Evolutionary conservation across 2,329 filamentous ascomycete species (phyloP).

Genomic region (Neoscytalidium dimidiatum): DNA sequence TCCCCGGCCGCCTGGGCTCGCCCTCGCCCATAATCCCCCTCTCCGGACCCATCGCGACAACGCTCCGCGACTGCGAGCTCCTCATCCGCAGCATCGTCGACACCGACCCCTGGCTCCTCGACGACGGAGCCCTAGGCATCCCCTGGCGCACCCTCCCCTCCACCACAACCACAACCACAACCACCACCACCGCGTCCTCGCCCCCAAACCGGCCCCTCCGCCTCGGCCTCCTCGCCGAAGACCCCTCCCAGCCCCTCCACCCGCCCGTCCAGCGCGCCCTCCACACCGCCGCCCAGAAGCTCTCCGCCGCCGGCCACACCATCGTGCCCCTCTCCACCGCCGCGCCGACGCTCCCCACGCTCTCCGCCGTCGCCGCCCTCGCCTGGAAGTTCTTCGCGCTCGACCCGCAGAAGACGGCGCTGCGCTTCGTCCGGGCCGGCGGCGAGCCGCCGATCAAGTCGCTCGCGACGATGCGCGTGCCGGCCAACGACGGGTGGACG

Average conservation of each 20-base stretch:
- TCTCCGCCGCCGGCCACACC: slow-evolving; percentile 44
- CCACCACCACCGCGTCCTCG: no score
- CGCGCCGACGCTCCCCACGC: slow-evolving; percentile 7
- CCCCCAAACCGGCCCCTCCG: slow-evolving; percentile 12
- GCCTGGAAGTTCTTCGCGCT: slow-evolving; percentile 47
- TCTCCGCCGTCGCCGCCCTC: slow-evolving; percentile 37
- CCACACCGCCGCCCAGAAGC: slow-evolving; percentile 39
- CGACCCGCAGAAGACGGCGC: slow-evolving; percentile 37
- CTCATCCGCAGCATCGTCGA: slow-evolving; percentile 46
- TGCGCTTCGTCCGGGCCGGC: slow-evolving; percentile 35
- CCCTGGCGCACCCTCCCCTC: slow-evolving; percentile 47
- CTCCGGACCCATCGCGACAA: slow-evolving; percentile 47
- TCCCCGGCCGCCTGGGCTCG: slow-evolving; percentile 14
- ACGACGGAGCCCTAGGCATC: slow-evolving; percentile 43
- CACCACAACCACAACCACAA: slow-evolving; percentile 10
- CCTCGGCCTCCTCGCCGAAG: slow-evolving; percentile 29
- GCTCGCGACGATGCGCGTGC: slow-evolving; percentile 35
- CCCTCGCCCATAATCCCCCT: slow-evolving; percentile 36
- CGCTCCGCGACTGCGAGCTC: slow-evolving; percentile 42
- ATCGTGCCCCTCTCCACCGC: slow-evolving; percentile 25
- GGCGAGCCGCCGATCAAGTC: slow-evolving; percentile 50
- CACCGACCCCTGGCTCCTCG: slow-evolving; percentile 48
- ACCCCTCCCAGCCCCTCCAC: slow-evolving; percentile 42
- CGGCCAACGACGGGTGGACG: slow-evolving; percentile 33
- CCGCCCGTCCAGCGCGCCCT: slow-evolving; percentile 39